Conservation (phyloP, 495 filamentous ascomycete genomes). For the Penicillium manginii region DNA sequence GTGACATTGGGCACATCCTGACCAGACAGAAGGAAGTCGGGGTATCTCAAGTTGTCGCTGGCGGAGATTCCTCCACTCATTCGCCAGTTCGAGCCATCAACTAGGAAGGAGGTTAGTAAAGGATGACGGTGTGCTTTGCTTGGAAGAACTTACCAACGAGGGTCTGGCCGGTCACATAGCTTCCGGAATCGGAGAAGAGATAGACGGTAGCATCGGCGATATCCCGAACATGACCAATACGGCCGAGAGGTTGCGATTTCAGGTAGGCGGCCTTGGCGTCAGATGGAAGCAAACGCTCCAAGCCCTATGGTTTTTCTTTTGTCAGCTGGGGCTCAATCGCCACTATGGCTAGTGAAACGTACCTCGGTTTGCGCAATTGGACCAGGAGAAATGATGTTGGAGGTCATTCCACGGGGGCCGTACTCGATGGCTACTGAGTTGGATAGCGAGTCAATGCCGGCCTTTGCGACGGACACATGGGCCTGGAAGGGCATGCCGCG, state of each 20-base stretch:
- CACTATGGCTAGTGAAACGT: neutral
- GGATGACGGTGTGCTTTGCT: neutral
- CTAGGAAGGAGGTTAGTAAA: slow-evolving; percentile 23
- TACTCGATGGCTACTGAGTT: slow-evolving; percentile 79
- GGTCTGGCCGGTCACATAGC: slow-evolving; percentile 77
- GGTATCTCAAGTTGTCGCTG: slow-evolving; percentile 50
- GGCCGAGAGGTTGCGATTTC: slow-evolving; percentile 65
- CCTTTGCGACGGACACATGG: slow-evolving; percentile 89
- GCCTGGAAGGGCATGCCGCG: slow-evolving; percentile 79
- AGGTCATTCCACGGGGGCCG: slow-evolving; percentile 85
- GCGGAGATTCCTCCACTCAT: slow-evolving; percentile 51
- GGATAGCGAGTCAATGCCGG: slow-evolving; percentile 83
- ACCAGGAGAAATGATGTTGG: slow-evolving; percentile 84
- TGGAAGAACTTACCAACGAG: slow-evolving; percentile 60
- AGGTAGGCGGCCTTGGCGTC: slow-evolving; percentile 34
- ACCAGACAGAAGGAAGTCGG: slow-evolving; percentile 65
- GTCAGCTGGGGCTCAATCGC: neutral
- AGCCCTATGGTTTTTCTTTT: slow-evolving; percentile 28
- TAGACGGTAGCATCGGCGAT: slow-evolving; percentile 93
- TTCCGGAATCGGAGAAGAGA: slow-evolving; percentile 80
- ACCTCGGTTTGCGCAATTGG: slow-evolving; percentile 71
- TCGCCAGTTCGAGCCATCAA: slow-evolving; percentile 52
- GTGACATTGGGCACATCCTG: slow-evolving; percentile 59
- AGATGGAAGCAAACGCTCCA: slow-evolving; percentile 48
- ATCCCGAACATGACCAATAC: slow-evolving; percentile 80